Base-by-base conservation (phyloP, 345 rosid species). In the Eucalyptus tenuipes region DNA sequence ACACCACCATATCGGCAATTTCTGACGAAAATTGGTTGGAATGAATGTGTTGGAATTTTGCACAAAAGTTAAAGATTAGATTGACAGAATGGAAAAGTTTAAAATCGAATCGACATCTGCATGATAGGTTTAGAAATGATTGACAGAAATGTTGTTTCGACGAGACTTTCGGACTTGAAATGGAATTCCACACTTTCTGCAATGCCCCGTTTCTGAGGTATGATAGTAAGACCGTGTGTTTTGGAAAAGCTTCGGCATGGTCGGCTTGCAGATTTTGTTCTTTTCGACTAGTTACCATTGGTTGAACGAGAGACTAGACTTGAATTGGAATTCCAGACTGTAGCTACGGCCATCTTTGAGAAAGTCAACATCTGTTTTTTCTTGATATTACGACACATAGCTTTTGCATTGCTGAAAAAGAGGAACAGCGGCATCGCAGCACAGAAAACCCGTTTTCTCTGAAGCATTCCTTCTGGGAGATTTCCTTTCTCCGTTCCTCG, bases 1-100 rank as follows among this genome's bases (percentile, higher is more conserved):
- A 57, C 29, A 27, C 31, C n/a, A 5, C 7, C 15, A 5, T 1
- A 25, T 59, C 2, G 0, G 29, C 7, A 3, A 59, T 59, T 59
- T 59, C 7, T 5, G 7, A 5, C 0, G 5, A 66, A 66, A 66
- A 66, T 16, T 66, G 22, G 7, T 9, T 1, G 22, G 42, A 66
- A 66, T 4, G 22, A 66, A 10, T 31, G 10, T 8, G 10, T 66
- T 66, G 11, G 0, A 66, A 31, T 66, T 31, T 66, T 10, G 11
- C 40, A 7, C 8, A 24, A 57, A 57, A 25, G 0, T 31, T 31
- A 9, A 66, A 18, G 22, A 15, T 18, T 66, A 66, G 17, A n/a
- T 66, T n/a, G 40, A 29, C 0, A 66, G 17, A n/a, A 66, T 16
- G 8, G 6, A 31, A 66, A 15, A 31, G 3, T 16, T 17, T 68